Evolutionary conservation across 2,329 filamentous ascomycete genomes (phyloP).

Genomic region (Cytospora paraplurivora): DNA sequence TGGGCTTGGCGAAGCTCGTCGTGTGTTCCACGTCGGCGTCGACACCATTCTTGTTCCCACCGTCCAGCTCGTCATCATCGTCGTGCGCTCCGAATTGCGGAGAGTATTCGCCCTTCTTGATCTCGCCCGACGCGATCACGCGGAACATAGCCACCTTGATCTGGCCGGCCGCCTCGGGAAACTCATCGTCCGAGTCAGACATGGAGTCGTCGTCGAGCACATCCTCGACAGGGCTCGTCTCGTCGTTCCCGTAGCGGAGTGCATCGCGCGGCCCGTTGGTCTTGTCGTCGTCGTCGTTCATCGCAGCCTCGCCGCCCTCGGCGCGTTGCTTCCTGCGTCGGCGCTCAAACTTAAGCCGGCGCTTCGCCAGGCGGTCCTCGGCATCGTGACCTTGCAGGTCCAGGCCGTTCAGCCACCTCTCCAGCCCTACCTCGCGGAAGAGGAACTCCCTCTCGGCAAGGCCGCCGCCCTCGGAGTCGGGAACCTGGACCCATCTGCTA

Average conservation of each 20-base stretch:
- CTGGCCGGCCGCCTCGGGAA: conserved; percentile 91
- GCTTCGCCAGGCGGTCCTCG: conserved; percentile 86
- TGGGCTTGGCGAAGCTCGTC: conserved; percentile 95
- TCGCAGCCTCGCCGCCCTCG: conserved; percentile 40
- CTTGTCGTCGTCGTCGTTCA: conserved; percentile 43
- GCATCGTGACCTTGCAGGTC: conserved; percentile 93
- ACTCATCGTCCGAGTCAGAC: conserved; percentile 75
- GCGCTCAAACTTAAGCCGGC: conserved; percentile 76
- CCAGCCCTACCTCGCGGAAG: conserved; percentile 93
- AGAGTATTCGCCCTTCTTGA: conserved; percentile 97
- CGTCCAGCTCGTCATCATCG: conserved; percentile 73
- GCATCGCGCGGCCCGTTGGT: conserved; percentile 56
- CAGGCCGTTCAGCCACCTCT: conserved; percentile 93
- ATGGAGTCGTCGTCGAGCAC: conserved; percentile 70
- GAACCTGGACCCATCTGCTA: conserved; percentile 94
- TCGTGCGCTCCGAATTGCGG: conserved; percentile 97
- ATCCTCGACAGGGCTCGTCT: conserved; percentile 72
- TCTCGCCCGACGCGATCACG: conserved; percentile 91
- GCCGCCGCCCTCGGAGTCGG: conserved; percentile 86
- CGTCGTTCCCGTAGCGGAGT: conserved; percentile 78
- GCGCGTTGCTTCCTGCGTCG: conserved; percentile 66
- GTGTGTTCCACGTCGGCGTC: conserved; percentile 93
- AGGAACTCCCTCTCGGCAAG: conserved; percentile 95
- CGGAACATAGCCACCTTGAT: conserved; percentile 98
- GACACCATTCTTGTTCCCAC: conserved; percentile 53